These are phyloP conservation scores for Ziziphus jujuba DNA, from an alignment of 306 rosid species.

Conservation along the genomic window DNA sequence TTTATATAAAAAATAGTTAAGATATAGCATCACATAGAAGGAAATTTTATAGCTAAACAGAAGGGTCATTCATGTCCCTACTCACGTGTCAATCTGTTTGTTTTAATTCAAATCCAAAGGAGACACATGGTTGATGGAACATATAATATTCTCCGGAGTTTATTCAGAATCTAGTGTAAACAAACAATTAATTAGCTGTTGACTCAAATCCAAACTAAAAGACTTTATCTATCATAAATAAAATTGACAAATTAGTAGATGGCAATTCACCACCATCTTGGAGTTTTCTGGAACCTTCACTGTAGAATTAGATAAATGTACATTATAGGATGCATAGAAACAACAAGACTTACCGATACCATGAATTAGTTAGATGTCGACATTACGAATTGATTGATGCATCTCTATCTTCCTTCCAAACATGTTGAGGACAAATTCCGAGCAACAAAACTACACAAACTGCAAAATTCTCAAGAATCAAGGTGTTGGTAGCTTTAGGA, in stretches of 20 bases:
- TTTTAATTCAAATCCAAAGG: neutral
- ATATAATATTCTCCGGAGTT: constrained; percentile 4
- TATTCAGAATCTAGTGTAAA: neutral
- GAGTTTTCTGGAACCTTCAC: too few species aligned
- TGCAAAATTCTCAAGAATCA: neutral
- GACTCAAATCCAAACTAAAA: neutral
- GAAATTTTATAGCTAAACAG: constrained; percentile 1
- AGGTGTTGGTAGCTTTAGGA: neutral
- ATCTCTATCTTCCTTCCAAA: neutral
- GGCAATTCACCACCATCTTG: too few species aligned
- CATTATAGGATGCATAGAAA: neutral
- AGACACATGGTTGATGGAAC: neutral
- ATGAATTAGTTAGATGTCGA: neutral
- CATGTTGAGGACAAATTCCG: neutral
- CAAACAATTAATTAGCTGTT: neutral
- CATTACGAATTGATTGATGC: neutral
- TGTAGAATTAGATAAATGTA: neutral
- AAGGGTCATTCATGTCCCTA: neutral
- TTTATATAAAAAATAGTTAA: neutral
- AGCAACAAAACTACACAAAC: neutral
- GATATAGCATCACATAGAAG: neutral
- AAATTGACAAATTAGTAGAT: too few species aligned
- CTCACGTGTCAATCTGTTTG: neutral
- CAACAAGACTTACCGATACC: too few species aligned
- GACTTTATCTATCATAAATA: too few species aligned